Conservation (phyloP, 2,329 filamentous ascomycete species). For the Ophiostoma australiae region DNA sequence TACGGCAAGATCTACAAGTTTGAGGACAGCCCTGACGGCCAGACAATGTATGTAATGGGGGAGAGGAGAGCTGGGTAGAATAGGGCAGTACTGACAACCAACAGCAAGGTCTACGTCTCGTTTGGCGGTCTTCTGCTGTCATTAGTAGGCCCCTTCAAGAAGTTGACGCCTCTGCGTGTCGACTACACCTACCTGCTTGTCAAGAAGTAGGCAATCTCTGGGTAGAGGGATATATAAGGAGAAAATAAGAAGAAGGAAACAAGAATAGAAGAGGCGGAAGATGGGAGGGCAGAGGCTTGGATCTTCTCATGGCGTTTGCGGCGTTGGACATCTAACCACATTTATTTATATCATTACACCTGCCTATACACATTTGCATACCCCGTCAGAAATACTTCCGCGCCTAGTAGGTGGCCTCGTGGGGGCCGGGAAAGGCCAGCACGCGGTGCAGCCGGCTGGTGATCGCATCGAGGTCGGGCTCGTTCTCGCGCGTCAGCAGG, state of each 20-base stretch:
- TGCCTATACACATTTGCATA: not conserved
- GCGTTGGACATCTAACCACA: not conserved
- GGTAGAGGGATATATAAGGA: not conserved
- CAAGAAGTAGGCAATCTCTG: slow-evolving; percentile 66
- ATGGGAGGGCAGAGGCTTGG: not conserved
- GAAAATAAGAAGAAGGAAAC: not conserved
- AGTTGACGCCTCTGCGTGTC: slow-evolving; percentile 83
- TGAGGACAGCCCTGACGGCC: slow-evolving; percentile 70
- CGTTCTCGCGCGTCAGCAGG: slow-evolving; percentile 71
- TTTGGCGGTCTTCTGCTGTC: slow-evolving; percentile 90
- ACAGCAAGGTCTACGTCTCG: slow-evolving; percentile 85
- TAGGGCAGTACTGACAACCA: slow-evolving; percentile 11
- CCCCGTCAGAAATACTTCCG: not conserved
- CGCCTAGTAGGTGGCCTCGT: slow-evolving; percentile 36
- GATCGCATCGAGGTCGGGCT: slow-evolving; percentile 74
- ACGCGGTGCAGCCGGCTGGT: slow-evolving; percentile 67
- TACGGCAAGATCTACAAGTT: slow-evolving; percentile 86
- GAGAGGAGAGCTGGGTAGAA: not conserved
- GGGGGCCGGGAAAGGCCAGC: slow-evolving; percentile 67
- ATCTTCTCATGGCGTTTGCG: slow-evolving; percentile 9
- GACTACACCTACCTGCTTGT: slow-evolving; percentile 90
- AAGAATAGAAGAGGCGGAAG: not conserved
- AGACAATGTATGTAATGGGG: slow-evolving; percentile 67
- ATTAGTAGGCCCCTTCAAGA: slow-evolving; percentile 91
- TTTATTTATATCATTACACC: not conserved